A percentile compares a stretch with the other conserved stretches of the same genome.
Evolutionary conservation across 768 basidiomycete genomes (phyloP).

Genomic region (Boletus speciosus): DNA sequence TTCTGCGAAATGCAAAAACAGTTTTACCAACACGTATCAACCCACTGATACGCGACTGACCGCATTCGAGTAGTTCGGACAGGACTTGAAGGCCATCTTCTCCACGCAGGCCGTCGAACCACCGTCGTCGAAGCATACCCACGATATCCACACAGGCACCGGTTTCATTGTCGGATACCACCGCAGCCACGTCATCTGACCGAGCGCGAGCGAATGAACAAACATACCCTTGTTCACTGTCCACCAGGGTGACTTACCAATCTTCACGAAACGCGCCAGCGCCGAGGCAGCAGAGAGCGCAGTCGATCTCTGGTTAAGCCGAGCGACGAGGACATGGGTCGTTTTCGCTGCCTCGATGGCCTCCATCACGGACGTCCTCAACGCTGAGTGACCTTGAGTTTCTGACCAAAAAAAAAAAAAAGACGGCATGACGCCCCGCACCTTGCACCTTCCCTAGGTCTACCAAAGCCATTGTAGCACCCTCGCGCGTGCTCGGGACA

Average conservation of each 20-base stretch:
- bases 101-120: constrained; percentile 28
- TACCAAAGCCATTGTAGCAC: constrained; percentile 18
- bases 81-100: constrained; percentile 26
- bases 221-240: background rate
- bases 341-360: constrained; percentile 17
- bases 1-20: constrained; percentile 3
- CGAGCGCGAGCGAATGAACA: background rate
- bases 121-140: constrained; percentile 22
- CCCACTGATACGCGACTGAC: constrained; percentile 6
- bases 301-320: constrained; percentile 13
- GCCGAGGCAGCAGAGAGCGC: constrained; percentile 20
- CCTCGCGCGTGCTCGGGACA: constrained; percentile 8
- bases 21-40: background rate
- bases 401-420: background rate
- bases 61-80: constrained; percentile 15
- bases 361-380: constrained; percentile 3
- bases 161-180: constrained; percentile 2
- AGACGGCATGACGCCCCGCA: background rate
- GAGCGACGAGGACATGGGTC: constrained; percentile 14
- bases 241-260: constrained; percentile 15
- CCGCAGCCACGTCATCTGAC: constrained; percentile 17
- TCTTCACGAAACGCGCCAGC: constrained; percentile 13
- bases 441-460: constrained; percentile 12
- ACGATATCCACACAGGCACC: constrained; percentile 9
- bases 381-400: background rate